Evolutionary conservation across 2,329 filamentous ascomycete genomes (phyloP), one percentile per base, ranked within the genome.

Genomic region (Hypoxylon sp.): DNA sequence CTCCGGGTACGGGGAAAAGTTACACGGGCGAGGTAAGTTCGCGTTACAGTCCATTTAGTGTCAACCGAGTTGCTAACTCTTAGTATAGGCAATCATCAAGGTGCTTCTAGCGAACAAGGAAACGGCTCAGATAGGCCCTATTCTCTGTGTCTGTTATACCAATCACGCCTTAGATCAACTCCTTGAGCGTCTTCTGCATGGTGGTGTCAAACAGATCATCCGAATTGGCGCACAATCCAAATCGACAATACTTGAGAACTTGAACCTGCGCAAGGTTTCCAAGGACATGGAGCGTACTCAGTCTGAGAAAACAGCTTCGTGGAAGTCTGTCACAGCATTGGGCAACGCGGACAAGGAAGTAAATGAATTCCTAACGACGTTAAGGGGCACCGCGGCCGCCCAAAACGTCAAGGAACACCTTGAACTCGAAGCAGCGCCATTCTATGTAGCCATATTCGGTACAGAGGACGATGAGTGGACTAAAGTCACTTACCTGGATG

Each of bases 1-100:
- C 90, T 0, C 90, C 90, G 0, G 90, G 90, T 0, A 92, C 90
- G 0, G 90, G 90, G 0, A 92, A 92, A 72, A 85, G 82, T 3
- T 91, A 84, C 67, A 81, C 84, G 0, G 89, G 89, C 2, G 81
- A 87, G 1, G 65, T 68, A 80, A 84, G 45, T 41, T 51, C 7
- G 30, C 12, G 21, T 5, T 16, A 3, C 14, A 34, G 5, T 23
- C 21, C 19, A 43, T 30, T 54, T 2, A 8, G 8, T 14, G n/a
- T 30, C 37, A 19, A 34, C 30, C 2, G 11, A 30, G 29, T 16
- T 29, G 32, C 14, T 48, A 48, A 48, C 43, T 27, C 16, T 12
- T 16, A 46, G 4, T 27, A 23, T 41, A 68, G 65, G 65, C 61
- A 14, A 74, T 91, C n/a, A 83, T 90, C 65, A 84, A 85, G 61